Percentiles rank a stretch among this genome's conserved stretches.
Evolutionary conservation across 441 rosid species (phyloP).

Genomic region (Sinapis alba): DNA sequence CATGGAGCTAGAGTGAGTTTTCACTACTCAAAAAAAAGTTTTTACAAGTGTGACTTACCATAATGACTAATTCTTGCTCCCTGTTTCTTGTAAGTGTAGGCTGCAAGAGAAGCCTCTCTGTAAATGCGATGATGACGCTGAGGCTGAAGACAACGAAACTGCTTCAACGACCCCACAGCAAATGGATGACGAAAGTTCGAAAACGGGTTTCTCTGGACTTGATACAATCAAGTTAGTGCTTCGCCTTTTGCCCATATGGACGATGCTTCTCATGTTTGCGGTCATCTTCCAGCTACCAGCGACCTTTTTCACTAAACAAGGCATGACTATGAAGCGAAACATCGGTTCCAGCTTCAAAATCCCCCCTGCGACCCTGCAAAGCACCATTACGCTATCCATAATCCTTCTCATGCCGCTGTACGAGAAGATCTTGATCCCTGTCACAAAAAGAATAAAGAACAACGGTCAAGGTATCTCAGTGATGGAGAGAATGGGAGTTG

Average conservation of each 20-base stretch:
- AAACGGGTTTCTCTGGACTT: constrained; percentile 27
- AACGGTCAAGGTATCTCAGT: constrained; percentile 60
- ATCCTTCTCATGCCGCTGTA: constrained; percentile 87
- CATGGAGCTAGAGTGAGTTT: constrained; percentile 68
- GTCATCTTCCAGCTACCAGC: constrained; percentile 89
- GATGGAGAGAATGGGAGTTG: constrained; percentile 87
- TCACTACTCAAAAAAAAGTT: background rate
- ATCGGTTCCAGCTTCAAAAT: constrained; percentile 70
- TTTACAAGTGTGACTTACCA: background rate
- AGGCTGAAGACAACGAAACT: constrained; percentile 40
- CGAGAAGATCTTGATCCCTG: constrained; percentile 63
- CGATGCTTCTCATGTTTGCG: constrained; percentile 87
- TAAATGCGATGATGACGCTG: constrained; percentile 34
- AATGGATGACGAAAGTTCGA: constrained; percentile 37
- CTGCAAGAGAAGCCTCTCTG: constrained; percentile 83
- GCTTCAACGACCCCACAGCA: constrained; percentile 21
- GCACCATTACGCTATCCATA: constrained; percentile 79
- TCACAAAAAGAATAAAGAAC: constrained; percentile 48
- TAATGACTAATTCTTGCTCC: constrained; percentile 41
- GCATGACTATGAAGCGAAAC: constrained; percentile 76
- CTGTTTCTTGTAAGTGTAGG: constrained; percentile 48
- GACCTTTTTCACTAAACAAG: constrained; percentile 94
- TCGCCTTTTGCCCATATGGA: constrained; percentile 89
- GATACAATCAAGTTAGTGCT: constrained; percentile 57
- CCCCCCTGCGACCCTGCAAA: constrained; percentile 92